Conservation (phyloP, 2,329 filamentous ascomycete genomes). For the Didymella keratinophila region DNA sequence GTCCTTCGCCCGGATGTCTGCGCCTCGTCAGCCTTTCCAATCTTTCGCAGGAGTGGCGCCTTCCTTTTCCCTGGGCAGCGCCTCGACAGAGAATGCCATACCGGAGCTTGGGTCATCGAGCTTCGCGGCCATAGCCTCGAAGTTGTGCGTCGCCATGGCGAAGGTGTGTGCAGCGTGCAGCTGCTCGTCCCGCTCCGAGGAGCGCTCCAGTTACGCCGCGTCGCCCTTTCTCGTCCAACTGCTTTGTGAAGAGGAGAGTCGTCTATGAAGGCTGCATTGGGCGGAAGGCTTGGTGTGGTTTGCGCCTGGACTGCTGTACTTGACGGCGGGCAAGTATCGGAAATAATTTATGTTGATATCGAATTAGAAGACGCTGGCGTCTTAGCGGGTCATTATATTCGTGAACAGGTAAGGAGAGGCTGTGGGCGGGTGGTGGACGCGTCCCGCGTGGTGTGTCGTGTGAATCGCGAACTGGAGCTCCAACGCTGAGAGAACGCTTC, state of each 20-base stretch:
- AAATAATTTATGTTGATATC: conserved; percentile 32
- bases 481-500: conserved; percentile 20
- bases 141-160: conserved; percentile 52
- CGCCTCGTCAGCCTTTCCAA: conserved; percentile 29
- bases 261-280: conserved; percentile 38
- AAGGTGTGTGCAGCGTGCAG: conserved; percentile 33
- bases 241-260: conserved; percentile 20
- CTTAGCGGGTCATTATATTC: conserved; percentile 42
- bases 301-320: conserved; percentile 24
- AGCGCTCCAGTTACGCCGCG: conserved; percentile 17
- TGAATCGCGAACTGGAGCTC: conserved; percentile 40
- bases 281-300: conserved; percentile 29
- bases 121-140: conserved; percentile 58
- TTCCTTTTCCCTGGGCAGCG: conserved; percentile 1
- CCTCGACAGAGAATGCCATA: conserved; percentile 26
- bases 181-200: conserved; percentile 30
- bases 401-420: conserved; percentile 36
- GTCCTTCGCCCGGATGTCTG: conserved; percentile 82
- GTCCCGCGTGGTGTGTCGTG: conserved; percentile 40
- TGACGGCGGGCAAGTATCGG: conserved; percentile 19
- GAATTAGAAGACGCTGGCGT: conserved; percentile 32
- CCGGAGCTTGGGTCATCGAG: conserved; percentile 54
- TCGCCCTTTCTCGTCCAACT: conserved; percentile 23
- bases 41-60: conserved; percentile 5
- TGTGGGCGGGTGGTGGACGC: conserved; percentile 38